phyloP scores from a whole-genome alignment of 352 stramenopile genomes.

The Globisporangium heterothallicum region DNA sequence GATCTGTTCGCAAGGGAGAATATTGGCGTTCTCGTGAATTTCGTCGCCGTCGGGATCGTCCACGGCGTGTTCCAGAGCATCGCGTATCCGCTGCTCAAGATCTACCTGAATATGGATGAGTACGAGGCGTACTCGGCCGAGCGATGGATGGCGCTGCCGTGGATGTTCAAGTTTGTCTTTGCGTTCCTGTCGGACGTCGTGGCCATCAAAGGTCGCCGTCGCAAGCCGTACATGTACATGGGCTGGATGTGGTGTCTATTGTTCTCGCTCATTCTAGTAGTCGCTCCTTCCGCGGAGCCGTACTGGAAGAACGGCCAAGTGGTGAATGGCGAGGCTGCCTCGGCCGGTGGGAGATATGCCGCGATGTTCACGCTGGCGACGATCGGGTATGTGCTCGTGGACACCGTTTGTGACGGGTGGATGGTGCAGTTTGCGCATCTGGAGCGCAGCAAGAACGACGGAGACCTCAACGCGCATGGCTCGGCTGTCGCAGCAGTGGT shows the following conservation, averaged over 20 bases:
- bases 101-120: slow-evolving; percentile 70
- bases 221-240: slow-evolving; percentile 44
- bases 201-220: slow-evolving; percentile 31
- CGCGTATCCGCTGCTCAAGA: slow-evolving; percentile 65
- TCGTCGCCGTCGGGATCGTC: slow-evolving; percentile 38
- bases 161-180: slow-evolving; percentile 49
- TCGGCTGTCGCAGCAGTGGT: too few relatives aligned
- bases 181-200: slow-evolving; percentile 47
- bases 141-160: slow-evolving; percentile 48
- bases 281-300: slow-evolving; percentile 26
- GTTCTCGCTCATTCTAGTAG: slow-evolving; percentile 35
- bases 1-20: slow-evolving; percentile 35
- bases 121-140: slow-evolving; percentile 52
- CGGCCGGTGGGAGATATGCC: slow-evolving; percentile 37
- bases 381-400: slow-evolving; percentile 42
- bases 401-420: slow-evolving; percentile 37
- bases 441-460: slow-evolving; percentile 7
- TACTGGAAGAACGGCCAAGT: slow-evolving; percentile 34
- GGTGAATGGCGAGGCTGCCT: slow-evolving; percentile 28
- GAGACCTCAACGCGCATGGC: too few relatives aligned
- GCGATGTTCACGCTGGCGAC: slow-evolving; percentile 42
- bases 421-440: slow-evolving; percentile 40
- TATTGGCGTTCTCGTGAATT: slow-evolving; percentile 49
- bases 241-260: slow-evolving; percentile 45
- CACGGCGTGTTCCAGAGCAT: slow-evolving; percentile 53